Percentiles rank a stretch among this genome's conserved stretches.
These are phyloP conservation scores for Rubroboletus satanas DNA, from an alignment of 768 basidiomycete genomes.

Conservation along the genomic window DNA sequence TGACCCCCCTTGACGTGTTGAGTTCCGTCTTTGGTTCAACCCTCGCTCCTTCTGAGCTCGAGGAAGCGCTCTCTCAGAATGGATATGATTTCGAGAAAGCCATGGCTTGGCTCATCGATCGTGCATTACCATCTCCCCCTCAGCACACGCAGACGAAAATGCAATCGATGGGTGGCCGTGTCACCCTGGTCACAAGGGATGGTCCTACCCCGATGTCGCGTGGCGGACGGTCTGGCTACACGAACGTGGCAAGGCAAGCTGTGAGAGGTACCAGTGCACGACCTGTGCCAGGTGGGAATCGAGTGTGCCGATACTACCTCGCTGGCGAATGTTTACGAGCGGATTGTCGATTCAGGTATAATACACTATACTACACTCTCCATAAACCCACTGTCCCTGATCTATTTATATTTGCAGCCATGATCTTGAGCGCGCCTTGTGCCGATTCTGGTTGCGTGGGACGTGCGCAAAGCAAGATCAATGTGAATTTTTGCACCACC, in stretches of 20 bases:
- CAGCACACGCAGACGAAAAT: constrained; percentile 40
- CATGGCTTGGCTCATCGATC: constrained; percentile 92
- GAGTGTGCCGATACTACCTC: constrained; percentile 95
- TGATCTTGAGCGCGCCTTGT: constrained; percentile 89
- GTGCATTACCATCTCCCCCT: constrained; percentile 48
- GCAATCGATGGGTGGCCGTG: constrained; percentile 63
- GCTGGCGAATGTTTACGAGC: constrained; percentile 94
- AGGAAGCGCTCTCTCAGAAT: constrained; percentile 84
- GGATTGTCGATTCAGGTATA: constrained; percentile 95
- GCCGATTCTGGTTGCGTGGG: constrained; percentile 96
- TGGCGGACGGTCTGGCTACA: constrained; percentile 41
- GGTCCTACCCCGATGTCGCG: constrained; percentile 33
- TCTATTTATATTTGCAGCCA: constrained; percentile 51
- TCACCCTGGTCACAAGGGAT: constrained; percentile 64
- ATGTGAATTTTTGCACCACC: constrained; percentile 94
- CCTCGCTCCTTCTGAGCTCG: constrained; percentile 84
- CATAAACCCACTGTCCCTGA: constrained; percentile 5
- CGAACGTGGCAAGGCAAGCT: constrained; percentile 16
- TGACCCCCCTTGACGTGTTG: constrained; percentile 97
- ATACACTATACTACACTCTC: constrained; percentile 15
- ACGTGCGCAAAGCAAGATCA: constrained; percentile 95
- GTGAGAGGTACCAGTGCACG: constrained; percentile 29
- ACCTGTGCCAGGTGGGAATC: constrained; percentile 46
- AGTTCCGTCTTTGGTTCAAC: constrained; percentile 90
- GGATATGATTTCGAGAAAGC: constrained; percentile 95